Evolutionary conservation across 345 rosid genomes (phyloP).

Genomic region (Eucalyptus polybractea): DNA sequence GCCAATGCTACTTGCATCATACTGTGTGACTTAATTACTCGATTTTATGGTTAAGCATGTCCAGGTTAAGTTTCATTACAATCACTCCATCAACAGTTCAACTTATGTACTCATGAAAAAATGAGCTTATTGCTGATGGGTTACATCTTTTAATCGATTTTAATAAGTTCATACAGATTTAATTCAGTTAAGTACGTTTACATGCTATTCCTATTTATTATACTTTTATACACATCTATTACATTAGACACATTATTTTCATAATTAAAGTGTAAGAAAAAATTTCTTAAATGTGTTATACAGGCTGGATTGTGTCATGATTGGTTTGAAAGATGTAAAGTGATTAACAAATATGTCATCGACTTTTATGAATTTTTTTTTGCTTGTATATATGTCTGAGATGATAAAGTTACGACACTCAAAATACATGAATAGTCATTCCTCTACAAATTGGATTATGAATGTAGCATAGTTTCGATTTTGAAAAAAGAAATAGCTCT

Average conservation of each 20-base stretch:
- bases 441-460: neutral
- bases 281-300: neutral
- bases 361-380: neutral
- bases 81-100: neutral
- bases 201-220: neutral
- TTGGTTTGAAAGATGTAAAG: neutral
- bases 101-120: neutral
- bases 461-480: neutral
- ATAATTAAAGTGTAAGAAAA: neutral
- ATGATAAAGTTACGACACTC: neutral
- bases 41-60: neutral
- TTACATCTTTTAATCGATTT: neutral
- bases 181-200: neutral
- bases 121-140: neutral
- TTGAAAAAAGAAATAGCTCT: neutral
- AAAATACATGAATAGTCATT: neutral
- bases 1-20: neutral
- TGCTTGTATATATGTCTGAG: neutral
- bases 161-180: neutral
- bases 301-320: neutral
- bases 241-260: neutral
- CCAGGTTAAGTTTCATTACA: neutral
- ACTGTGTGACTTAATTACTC: neutral
- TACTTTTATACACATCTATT: neutral
- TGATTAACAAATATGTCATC: neutral